phyloP scores from a whole-genome alignment of 2,329 filamentous ascomycete species.

The Botryosphaeria dothidea region DNA sequence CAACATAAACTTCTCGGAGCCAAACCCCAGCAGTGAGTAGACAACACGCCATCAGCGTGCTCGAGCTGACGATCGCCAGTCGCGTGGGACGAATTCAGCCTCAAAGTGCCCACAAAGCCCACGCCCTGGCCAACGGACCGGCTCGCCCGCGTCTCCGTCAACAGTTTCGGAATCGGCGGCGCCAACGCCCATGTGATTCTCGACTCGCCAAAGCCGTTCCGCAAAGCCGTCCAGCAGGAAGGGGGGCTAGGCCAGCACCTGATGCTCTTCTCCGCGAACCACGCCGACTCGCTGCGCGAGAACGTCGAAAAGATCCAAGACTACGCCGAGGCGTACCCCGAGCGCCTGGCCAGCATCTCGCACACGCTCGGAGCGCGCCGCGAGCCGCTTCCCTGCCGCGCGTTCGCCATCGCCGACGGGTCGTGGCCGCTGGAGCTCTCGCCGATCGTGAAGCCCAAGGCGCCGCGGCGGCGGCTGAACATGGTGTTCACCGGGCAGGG shows the following conservation, averaged over 20 bases:
- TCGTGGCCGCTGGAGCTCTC: background rate
- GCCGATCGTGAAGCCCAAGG: background rate
- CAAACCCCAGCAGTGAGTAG: slow-evolving; percentile 18
- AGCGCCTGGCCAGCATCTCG: slow-evolving; percentile 18
- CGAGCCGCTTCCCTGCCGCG: slow-evolving; percentile 21
- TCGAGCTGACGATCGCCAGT: slow-evolving; percentile 2
- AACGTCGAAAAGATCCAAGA: background rate
- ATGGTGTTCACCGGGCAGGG: slow-evolving; percentile 22
- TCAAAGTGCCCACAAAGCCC: slow-evolving; percentile 13
- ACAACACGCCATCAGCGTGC: background rate
- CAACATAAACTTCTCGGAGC: slow-evolving; percentile 34
- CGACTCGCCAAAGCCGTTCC: background rate
- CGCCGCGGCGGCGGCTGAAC: background rate
- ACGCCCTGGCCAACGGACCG: slow-evolving; percentile 14
- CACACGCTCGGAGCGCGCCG: slow-evolving; percentile 24
- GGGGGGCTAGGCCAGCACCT: slow-evolving; percentile 15
- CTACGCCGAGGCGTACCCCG: background rate
- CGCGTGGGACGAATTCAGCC: slow-evolving; percentile 18
- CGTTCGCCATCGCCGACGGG: slow-evolving; percentile 11
- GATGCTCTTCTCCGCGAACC: slow-evolving; percentile 25
- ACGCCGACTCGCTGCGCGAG: slow-evolving; percentile 20
- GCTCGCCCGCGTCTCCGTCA: slow-evolving; percentile 19
- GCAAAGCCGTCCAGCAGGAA: background rate
- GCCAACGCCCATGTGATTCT: slow-evolving; percentile 19
- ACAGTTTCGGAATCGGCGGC: slow-evolving; percentile 20